A percentile compares a stretch with the other conserved stretches of the same genome.
Evolutionary conservation across 208 protist genomes (phyloP).

Genomic region (Leishmania major): DNA sequence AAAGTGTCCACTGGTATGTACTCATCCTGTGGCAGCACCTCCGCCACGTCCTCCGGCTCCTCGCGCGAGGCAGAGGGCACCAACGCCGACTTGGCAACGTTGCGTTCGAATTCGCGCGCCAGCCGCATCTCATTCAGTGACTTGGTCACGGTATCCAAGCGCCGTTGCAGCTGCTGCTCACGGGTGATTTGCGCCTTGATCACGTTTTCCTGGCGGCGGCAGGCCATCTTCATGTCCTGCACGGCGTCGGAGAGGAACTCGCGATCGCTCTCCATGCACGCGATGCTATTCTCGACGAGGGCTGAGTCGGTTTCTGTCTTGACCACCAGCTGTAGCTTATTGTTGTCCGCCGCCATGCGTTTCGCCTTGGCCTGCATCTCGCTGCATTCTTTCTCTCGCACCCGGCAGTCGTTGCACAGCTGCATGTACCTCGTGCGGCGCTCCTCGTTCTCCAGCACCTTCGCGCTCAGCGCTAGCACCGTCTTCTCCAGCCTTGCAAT

Average conservation of each 20-base stretch:
- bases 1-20: conserved; percentile 84
- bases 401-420: conserved; percentile 76
- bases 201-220: conserved; percentile 78
- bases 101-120: conserved; percentile 75
- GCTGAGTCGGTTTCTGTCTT: conserved; percentile 49
- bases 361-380: conserved; percentile 65
- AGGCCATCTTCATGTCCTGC: conserved; percentile 59
- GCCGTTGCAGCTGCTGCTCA: conserved; percentile 82
- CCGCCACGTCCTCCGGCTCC: conserved; percentile 76
- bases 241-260: conserved; percentile 76
- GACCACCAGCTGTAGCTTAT: conserved; percentile 35
- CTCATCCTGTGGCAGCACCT: conserved; percentile 82
- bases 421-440: conserved; percentile 49
- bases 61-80: conserved; percentile 73
- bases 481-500: conserved; percentile 78
- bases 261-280: conserved; percentile 77
- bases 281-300: conserved; percentile 56
- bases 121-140: conserved; percentile 84
- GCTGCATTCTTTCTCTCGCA: conserved; percentile 65
- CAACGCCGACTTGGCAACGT: conserved; percentile 72
- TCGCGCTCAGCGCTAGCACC: conserved; percentile 46
- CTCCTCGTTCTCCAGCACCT: conserved; percentile 52
- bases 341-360: conserved; percentile 44
- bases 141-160: conserved; percentile 73
- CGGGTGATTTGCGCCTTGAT: conserved; percentile 81